Evolutionary conservation across 148 eudicot genomes (phyloP).

Genomic region (Camellia lanceoleosa): DNA sequence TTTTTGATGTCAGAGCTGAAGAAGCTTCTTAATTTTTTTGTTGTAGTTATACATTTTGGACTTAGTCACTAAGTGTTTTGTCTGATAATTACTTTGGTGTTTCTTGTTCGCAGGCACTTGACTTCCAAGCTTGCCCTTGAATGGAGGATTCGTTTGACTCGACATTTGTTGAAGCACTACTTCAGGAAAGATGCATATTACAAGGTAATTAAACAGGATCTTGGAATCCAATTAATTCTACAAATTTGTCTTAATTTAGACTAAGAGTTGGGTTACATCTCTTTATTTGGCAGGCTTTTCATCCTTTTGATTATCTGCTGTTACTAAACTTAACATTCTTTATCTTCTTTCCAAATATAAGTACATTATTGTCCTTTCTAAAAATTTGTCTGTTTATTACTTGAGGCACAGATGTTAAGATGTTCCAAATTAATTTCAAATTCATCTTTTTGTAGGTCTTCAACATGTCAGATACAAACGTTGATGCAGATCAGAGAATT

Average conservation of each 20-base stretch:
- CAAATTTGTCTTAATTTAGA: neutral
- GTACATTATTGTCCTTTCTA: too few relatives aligned
- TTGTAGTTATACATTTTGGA: neutral
- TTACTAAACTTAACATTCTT: too few relatives aligned
- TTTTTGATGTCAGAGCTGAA: neutral
- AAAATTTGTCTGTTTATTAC: too few relatives aligned
- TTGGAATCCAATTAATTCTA: neutral
- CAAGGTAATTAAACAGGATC: constrained; percentile 45
- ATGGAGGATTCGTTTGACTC: constrained; percentile 93
- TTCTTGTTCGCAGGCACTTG: constrained; percentile 60
- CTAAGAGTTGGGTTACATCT: constrained; percentile 4
- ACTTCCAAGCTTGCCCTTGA: constrained; percentile 82
- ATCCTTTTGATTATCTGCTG: too few relatives aligned
- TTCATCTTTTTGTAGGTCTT: constrained; percentile 54
- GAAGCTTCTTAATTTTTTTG: neutral
- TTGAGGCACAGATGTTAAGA: neutral
- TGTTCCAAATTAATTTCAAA: neutral
- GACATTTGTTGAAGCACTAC: constrained; percentile 76
- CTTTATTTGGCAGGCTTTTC: too few relatives aligned
- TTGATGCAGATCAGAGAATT: constrained; percentile 93
- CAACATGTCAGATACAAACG: constrained; percentile 59
- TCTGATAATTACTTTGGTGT: constrained; percentile 2
- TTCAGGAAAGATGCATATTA: constrained; percentile 87
- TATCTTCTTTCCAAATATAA: too few relatives aligned
- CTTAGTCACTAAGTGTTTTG: neutral